Percentiles rank a stretch among this genome's conserved stretches.
Conservation (phyloP, 257 asterid genomes). For the Rhazya stricta region DNA sequence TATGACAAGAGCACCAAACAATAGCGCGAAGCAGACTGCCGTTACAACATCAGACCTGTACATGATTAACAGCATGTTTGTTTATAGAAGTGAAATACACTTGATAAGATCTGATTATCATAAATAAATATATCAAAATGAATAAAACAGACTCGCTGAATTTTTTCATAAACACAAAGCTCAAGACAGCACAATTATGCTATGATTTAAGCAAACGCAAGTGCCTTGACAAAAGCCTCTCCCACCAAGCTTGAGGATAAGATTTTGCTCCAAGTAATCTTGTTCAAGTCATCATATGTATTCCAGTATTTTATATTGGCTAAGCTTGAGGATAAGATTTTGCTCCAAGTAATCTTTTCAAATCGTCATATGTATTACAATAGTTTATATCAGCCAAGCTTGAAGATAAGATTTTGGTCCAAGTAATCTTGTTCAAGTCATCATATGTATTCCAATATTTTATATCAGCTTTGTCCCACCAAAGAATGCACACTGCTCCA, state of each 20-base stretch:
- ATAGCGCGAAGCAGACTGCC: conserved; percentile 44
- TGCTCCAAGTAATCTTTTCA: not conserved
- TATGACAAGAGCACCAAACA: conserved; percentile 44
- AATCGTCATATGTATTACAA: not conserved
- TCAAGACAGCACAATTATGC: not conserved
- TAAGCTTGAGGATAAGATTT: not conserved
- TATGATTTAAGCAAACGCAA: not conserved
- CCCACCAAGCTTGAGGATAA: not conserved
- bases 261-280: not conserved
- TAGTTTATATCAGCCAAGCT: not conserved
- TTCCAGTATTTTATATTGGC: not conserved
- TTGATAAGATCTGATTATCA: not conserved
- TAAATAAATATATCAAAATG: not conserved
- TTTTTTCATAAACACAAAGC: not conserved
- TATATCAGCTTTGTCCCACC: not conserved
- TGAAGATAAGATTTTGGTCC: not conserved
- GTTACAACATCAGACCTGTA: conserved; percentile 66
- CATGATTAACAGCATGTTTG: not conserved
- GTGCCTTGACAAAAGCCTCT: no score
- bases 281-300: not conserved
- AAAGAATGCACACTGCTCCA: not conserved
- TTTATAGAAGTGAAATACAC: not conserved
- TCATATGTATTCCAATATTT: not conserved
- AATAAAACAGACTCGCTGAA: not conserved
- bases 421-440: not conserved